Evolutionary conservation across 768 basidiomycete genomes (phyloP).

Genomic region (Imleria badia): DNA sequence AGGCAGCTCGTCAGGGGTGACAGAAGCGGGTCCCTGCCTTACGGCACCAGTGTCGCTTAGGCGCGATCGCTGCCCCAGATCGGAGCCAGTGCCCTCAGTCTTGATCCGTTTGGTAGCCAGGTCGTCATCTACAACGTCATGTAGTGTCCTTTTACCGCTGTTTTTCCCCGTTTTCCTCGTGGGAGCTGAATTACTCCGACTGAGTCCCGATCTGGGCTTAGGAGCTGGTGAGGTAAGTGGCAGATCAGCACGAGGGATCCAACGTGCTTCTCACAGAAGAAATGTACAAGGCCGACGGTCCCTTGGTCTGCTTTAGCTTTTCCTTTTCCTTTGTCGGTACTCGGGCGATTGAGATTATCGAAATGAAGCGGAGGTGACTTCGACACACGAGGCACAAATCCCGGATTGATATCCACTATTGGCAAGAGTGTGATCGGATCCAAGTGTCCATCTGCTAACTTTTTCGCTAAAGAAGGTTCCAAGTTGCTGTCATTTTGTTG

Average conservation of each 20-base stretch:
- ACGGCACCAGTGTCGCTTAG: slow-evolving; percentile 14
- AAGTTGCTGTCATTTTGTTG: slow-evolving; percentile 52
- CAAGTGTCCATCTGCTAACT: slow-evolving; percentile 64
- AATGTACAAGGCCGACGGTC: slow-evolving; percentile 50
- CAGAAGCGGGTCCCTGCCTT: slow-evolving; percentile 6
- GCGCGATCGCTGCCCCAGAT: slow-evolving; percentile 31
- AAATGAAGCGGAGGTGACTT: slow-evolving; percentile 41
- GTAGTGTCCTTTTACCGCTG: slow-evolving; percentile 76
- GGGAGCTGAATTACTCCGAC: slow-evolving; percentile 31
- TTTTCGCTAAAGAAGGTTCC: slow-evolving; percentile 60
- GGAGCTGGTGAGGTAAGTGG: slow-evolving; percentile 31
- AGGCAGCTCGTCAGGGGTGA: slow-evolving; percentile 9
- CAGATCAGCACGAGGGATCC: slow-evolving; percentile 38
- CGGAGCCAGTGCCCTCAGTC: slow-evolving; percentile 16
- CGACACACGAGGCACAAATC: slow-evolving; percentile 52
- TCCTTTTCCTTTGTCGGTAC: slow-evolving; percentile 45
- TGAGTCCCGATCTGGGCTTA: slow-evolving; percentile 24
- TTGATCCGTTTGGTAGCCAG: slow-evolving; percentile 51
- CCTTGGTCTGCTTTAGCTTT: slow-evolving; percentile 34
- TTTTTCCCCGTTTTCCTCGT: slow-evolving; percentile 46
- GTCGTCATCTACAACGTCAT: slow-evolving; percentile 70
- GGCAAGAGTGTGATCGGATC: slow-evolving; percentile 68
- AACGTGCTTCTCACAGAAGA: slow-evolving; percentile 54
- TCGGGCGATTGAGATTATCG: slow-evolving; percentile 25
- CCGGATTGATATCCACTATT: slow-evolving; percentile 79